These are phyloP conservation scores for Plicaturopsis crispa DNA, from an alignment of 768 basidiomycete species.

Conservation along the genomic window DNA sequence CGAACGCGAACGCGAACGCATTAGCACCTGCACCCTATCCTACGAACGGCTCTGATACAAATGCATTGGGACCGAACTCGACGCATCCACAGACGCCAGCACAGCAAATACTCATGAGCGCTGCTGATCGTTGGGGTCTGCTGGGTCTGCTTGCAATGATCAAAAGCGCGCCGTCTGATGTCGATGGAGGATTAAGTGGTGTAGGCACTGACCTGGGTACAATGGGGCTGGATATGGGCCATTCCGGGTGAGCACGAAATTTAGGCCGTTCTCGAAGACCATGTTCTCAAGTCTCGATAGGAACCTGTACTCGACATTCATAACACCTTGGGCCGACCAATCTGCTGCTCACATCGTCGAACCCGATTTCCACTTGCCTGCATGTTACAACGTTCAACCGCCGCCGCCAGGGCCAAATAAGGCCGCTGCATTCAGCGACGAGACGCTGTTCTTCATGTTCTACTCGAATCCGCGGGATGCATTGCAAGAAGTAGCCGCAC, in stretches of 20 bases:
- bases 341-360: conserved; percentile 80
- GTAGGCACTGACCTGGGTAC: conserved; percentile 89
- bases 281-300: conserved; percentile 26
- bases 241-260: conserved; percentile 58
- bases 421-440: conserved; percentile 83
- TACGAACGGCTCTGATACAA: neutral
- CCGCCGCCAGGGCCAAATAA: conserved; percentile 77
- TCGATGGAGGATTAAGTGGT: conserved; percentile 74
- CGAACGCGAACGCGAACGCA: conserved; percentile 27
- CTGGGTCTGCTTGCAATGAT: conserved; percentile 81
- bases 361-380: conserved; percentile 85
- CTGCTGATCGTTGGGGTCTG: conserved; percentile 94
- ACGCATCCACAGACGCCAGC: conserved; percentile 81
- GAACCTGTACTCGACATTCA: conserved; percentile 86
- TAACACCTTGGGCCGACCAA: conserved; percentile 94
- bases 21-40: conserved; percentile 12
- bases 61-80: neutral
- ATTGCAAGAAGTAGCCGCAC: conserved; percentile 89
- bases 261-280: neutral
- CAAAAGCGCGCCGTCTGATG: conserved; percentile 67
- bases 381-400: conserved; percentile 89
- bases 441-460: conserved; percentile 98
- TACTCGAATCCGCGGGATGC: conserved; percentile 90
- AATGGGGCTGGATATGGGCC: conserved; percentile 86
- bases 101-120: conserved; percentile 86